phyloP scores from a whole-genome alignment of 2,329 filamentous ascomycete genomes.

The Phyllosticta ampelicida region DNA sequence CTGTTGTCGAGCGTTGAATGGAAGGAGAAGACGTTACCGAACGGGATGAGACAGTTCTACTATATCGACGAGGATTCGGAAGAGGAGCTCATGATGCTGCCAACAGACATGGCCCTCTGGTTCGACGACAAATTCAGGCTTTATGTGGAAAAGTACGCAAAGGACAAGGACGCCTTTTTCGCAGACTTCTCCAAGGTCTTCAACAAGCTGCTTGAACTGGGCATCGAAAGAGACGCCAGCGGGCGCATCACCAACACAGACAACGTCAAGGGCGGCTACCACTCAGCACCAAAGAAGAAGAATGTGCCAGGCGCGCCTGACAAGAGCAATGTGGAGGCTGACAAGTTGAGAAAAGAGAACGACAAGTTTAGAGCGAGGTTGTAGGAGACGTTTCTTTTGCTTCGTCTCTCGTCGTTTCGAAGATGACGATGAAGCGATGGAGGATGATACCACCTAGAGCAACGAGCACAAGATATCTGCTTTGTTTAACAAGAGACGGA shows the following conservation, averaged over 20 bases:
- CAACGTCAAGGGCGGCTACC: constrained; percentile 46
- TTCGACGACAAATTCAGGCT: constrained; percentile 42
- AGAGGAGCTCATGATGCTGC: constrained; percentile 55
- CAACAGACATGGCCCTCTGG: constrained; percentile 50
- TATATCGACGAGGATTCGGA: constrained; percentile 48
- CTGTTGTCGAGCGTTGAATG: constrained; percentile 43
- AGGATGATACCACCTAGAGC: constrained; percentile 7
- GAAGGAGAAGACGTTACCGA: constrained; percentile 43
- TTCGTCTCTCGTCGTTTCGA: not conserved
- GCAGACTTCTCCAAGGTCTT: constrained; percentile 49
- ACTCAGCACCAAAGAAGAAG: constrained; percentile 48
- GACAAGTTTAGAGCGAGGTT: constrained; percentile 30
- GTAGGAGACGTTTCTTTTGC: constrained; percentile 15
- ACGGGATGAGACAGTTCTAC: constrained; percentile 47
- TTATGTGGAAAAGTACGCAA: constrained; percentile 50
- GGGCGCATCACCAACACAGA: constrained; percentile 47
- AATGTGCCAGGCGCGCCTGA: constrained; percentile 23
- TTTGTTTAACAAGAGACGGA: not conserved
- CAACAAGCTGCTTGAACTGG: constrained; percentile 50
- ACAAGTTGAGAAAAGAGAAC: constrained; percentile 31
- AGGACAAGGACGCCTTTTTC: constrained; percentile 53
- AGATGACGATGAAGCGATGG: not conserved
- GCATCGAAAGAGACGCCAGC: constrained; percentile 44
- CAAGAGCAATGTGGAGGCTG: constrained; percentile 31
- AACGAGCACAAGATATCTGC: not conserved